Base-by-base conservation (phyloP, 106 monocot species). In the Alisma plantagoaquatica region DNA sequence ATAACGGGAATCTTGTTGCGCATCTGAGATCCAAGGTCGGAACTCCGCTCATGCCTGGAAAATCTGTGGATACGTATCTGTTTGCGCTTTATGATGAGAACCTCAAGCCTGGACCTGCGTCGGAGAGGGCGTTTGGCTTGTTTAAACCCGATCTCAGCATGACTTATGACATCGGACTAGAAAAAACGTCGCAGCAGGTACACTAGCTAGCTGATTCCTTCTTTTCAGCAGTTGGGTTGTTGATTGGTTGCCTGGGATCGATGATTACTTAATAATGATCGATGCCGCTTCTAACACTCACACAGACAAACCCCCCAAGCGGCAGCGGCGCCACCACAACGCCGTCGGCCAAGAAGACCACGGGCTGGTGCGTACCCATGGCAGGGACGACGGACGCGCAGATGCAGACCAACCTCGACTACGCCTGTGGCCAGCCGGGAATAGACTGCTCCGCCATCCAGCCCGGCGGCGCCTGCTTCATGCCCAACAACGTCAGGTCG, bases 251-350 rank as follows among this genome's bases (percentile, higher is more conserved):
- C 54, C 59, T 30, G 60, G 70, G 55, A 77, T 58, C 17, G n/a
- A n/a, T n/a, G n/a, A n/a, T n/a, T 82, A 82, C 66, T 59, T 53
- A 22, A 80, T 75, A 66, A 80, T 80, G 80, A 75, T 75, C 54
- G 80, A 80, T 62, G 80, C 80, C 12, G 72, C 49, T 27, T 87
- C 81, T 58, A 78, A 87, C 46, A 38, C 31, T 1, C 82, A 82
- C 5, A 54, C 82, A 33, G 23, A 68, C 31, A 69, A 46, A 30
- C 53, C 71, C 26, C 12, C 49, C 49, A 23, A n/a, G n/a, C n/a
- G n/a, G n/a, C n/a, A 49, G 49, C 25, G 23, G 20, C 4, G 1
- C 71, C 46, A 24, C 15, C 41, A 26, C 70, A 46, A 41, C 43
- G 11, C 43, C 75, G n/a, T 29, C 49, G 48, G 22, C 43, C 16